Evolutionary conservation across 331 rosid genomes (phyloP).

Genomic region (Stylosanthes scabra): DNA sequence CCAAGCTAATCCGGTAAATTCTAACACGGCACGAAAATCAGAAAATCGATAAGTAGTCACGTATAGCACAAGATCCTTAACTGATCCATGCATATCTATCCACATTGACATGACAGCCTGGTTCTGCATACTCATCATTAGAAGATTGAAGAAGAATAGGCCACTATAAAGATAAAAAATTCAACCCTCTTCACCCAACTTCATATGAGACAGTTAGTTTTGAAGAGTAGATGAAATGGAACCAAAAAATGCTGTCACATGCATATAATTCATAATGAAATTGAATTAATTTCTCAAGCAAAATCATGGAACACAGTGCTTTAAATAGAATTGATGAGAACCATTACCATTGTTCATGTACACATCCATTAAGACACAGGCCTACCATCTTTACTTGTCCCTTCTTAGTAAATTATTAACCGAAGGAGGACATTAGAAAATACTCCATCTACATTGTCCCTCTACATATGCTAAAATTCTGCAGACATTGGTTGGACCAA

Average conservation of each 20-base stretch:
- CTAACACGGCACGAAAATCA: constrained; percentile 57
- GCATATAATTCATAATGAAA: constrained; percentile 27
- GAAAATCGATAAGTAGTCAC: constrained; percentile 15
- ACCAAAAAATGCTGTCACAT: constrained; percentile 38
- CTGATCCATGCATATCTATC: constrained; percentile 32
- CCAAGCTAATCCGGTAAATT: constrained; percentile 36
- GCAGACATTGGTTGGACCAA: constrained; percentile 16
- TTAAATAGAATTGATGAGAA: constrained; percentile 24
- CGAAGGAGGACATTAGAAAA: constrained; percentile 13
- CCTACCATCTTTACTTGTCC: constrained; percentile 35
- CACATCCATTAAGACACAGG: neutral
- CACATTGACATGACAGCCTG: constrained; percentile 35
- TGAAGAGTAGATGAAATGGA: constrained; percentile 70
- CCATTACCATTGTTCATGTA: constrained; percentile 23
- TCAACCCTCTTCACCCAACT: constrained; percentile 44
- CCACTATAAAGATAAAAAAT: constrained; percentile 12
- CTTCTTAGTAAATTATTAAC: constrained; percentile 40
- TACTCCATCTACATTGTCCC: constrained; percentile 13
- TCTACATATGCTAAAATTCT: neutral
- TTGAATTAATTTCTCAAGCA: constrained; percentile 23
- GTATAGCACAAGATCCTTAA: constrained; percentile 32
- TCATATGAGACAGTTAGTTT: constrained; percentile 65
- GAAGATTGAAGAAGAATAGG: constrained; percentile 25
- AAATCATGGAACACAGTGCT: constrained; percentile 25
- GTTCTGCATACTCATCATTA: constrained; percentile 29